These are phyloP conservation scores for Penicillium odoratum DNA, from an alignment of 495 filamentous ascomycete species.

Conservation along the genomic window DNA sequence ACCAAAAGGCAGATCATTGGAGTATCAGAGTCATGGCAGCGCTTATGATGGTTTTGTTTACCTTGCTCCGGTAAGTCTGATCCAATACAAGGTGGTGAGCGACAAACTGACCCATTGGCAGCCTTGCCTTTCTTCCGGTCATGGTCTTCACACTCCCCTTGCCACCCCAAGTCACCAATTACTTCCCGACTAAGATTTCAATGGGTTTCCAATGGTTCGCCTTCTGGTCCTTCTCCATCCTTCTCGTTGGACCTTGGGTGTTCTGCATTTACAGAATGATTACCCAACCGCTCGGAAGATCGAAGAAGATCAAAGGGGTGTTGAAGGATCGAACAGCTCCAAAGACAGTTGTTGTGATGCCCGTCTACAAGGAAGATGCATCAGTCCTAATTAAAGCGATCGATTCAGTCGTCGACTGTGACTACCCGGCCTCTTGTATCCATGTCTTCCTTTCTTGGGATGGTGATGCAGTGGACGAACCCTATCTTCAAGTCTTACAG, in stretches of 20 bases:
- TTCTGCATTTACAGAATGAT: conserved; percentile 90
- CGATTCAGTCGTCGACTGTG: conserved; percentile 90
- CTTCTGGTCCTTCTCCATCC: conserved; percentile 87
- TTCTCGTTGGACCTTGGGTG: conserved; percentile 87
- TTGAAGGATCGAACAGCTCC: conserved; percentile 84
- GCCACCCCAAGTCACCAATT: conserved; percentile 64
- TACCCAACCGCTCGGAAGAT: conserved; percentile 79
- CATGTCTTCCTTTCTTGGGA: conserved; percentile 98
- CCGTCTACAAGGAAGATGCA: conserved; percentile 91
- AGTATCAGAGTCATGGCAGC: conserved; percentile 74
- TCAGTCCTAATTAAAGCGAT: conserved; percentile 84
- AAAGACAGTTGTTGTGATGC: conserved; percentile 97
- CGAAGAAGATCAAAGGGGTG: conserved; percentile 76
- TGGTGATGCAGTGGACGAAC: conserved; percentile 81
- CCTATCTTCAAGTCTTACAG: conserved; percentile 86
- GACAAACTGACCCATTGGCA: conserved; percentile 31
- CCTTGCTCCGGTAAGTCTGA: conserved; percentile 65
- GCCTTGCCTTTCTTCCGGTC: conserved; percentile 83
- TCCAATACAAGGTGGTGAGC: neutral
- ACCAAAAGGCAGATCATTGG: conserved; percentile 85
- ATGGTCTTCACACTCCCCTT: conserved; percentile 94
- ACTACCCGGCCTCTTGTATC: conserved; percentile 90
- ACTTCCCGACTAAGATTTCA: conserved; percentile 70
- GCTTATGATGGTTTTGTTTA: conserved; percentile 72
- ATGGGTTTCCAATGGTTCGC: conserved; percentile 87